phyloP scores from a whole-genome alignment of 106 monocot species.

The Dendrobium nobile region DNA sequence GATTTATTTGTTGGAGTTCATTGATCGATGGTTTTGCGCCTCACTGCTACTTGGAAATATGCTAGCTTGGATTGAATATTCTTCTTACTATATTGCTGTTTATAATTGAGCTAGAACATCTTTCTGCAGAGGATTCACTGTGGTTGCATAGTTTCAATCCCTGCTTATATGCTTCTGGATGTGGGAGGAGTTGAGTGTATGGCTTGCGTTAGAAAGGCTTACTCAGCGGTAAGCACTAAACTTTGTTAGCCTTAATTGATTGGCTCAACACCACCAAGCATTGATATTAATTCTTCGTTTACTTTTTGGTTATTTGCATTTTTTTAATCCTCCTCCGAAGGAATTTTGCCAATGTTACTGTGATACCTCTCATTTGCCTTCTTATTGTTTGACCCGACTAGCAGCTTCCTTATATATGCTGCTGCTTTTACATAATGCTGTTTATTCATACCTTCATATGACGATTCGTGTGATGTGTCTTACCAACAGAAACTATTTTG shows the following conservation, averaged over 20 bases:
- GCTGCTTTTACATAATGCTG: background rate
- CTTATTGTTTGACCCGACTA: background rate
- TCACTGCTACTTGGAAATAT: background rate
- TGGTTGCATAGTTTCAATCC: slow-evolving; percentile 51
- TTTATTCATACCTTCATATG: background rate
- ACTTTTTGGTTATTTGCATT: background rate
- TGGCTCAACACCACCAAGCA: background rate
- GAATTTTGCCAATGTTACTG: background rate
- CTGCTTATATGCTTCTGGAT: slow-evolving; percentile 39
- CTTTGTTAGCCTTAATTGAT: background rate
- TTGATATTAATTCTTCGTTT: background rate
- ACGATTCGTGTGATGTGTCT: too few species aligned
- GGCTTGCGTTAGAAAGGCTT: slow-evolving; percentile 36
- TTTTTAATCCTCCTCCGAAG: background rate
- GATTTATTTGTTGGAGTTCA: too few species aligned
- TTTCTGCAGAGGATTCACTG: slow-evolving; percentile 47
- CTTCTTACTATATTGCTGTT: background rate
- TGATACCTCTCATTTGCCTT: background rate
- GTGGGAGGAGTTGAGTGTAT: slow-evolving; percentile 56
- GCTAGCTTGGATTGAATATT: background rate
- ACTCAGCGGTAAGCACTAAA: slow-evolving; percentile 21
- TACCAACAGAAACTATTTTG: too few species aligned
- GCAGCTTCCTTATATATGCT: background rate
- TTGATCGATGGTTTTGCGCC: background rate
- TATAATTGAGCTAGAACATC: background rate